Evolutionary conservation across 2,329 filamentous ascomycete species (phyloP), one percentile per base, ranked within the genome.

Genomic region (Aureobasidium sp.): DNA sequence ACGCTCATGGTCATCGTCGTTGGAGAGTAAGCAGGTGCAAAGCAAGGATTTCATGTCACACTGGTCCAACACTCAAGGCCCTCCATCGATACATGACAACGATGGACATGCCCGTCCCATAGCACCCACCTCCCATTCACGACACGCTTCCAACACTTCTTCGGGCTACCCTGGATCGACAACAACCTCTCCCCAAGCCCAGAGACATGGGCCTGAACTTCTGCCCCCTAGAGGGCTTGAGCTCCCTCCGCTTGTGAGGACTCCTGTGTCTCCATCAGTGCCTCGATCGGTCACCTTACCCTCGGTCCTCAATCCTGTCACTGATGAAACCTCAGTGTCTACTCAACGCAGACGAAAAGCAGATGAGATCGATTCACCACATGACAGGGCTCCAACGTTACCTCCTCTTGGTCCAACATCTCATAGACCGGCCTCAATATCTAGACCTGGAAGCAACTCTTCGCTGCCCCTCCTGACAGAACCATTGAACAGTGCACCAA

Each of bases 241-340:
- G 49, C 63, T 71, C 11, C 69, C 70, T 17, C 69, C 69, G 29
- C 62, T 72, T 46, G 66, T 67, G 27, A 65, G 64, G 53, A 62
- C 65, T 10, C 61, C 62, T 19, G 67, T 66, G 19, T 62, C 67
- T 38, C 66, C 60, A 23, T 59, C 64, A 43, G 62, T 67, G 54
- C 63, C 70, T 31, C 70, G 74, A 57, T 69, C 74, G 3, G 67
- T 75, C 13, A 75, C 75, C 10, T 70, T 79, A 25, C 74, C 75
- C 21, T 77, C 75, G 1, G 78, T 79, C 19, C 67, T 79, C 46
- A 79, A 79, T 59, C 75, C 76, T 11, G 47, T 67, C 3, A 66
- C 67, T 15, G 74, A 76, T 19, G 65, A 68, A 2, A 4, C 31
- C 1, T 10, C 55, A 3, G 68, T 70, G 38, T 68, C 69, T 45